Evolutionary conservation across 2,329 filamentous ascomycete species (phyloP).

Genomic region (Aspergillus ochraceus): DNA sequence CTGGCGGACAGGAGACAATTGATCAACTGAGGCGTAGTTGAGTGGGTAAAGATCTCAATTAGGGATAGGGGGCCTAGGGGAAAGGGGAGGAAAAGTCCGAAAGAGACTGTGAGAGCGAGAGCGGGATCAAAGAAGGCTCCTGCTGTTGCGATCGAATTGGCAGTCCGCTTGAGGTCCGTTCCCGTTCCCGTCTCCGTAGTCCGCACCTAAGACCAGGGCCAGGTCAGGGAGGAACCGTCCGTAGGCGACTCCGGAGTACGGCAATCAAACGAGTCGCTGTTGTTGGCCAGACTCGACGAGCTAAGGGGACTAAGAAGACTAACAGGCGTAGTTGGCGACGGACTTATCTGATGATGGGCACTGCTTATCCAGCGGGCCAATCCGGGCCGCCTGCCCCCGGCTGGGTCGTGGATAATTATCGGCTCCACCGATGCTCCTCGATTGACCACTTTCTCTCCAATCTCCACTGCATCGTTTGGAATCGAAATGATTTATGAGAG

Average conservation of each 20-base stretch:
- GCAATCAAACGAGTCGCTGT: not conserved
- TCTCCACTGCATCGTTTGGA: not conserved
- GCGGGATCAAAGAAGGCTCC: not conserved
- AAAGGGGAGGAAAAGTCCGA: not conserved
- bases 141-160: not conserved
- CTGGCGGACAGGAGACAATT: not conserved
- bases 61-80: not conserved
- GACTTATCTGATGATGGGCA: slow-evolving; percentile 1
- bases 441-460: not conserved
- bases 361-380: not conserved
- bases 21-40: not conserved
- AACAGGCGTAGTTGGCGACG: not conserved
- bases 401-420: not conserved
- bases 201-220: not conserved
- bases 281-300: not conserved
- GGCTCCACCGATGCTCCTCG: not conserved
- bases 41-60: not conserved
- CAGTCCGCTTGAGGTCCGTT: not conserved
- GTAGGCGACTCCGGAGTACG: slow-evolving; percentile 1
- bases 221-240: slow-evolving; percentile 4
- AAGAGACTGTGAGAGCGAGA: not conserved
- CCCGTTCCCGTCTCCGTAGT: not conserved
- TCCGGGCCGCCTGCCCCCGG: not conserved
- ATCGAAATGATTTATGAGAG: not conserved
- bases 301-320: not conserved